A percentile compares a stretch with the other conserved stretches of the same genome.
Conservation (phyloP, 345 rosid species). For the Aurinia saxatilis region DNA sequence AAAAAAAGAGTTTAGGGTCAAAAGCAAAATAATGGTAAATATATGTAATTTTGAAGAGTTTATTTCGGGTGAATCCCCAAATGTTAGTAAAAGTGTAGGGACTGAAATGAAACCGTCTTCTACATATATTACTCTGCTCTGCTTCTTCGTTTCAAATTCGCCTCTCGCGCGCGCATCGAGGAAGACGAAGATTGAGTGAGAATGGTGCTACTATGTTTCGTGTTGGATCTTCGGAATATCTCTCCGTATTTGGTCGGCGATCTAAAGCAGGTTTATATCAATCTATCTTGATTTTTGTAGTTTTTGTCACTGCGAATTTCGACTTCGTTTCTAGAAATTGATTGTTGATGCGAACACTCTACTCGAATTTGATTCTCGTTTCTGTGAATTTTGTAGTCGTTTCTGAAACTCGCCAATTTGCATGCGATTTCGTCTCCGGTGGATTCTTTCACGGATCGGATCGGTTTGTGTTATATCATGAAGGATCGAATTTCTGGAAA, state of each 20-base stretch:
- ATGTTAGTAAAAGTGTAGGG: constrained; percentile 7
- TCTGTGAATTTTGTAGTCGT: constrained; percentile 44
- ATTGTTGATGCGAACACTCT: constrained; percentile 21
- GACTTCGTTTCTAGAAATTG: not conserved
- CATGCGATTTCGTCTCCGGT: constrained; percentile 45
- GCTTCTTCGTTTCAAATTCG: constrained; percentile 9
- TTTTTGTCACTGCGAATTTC: not conserved
- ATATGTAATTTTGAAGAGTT: not conserved
- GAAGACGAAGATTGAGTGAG: constrained; percentile 18
- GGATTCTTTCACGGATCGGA: constrained; percentile 44
- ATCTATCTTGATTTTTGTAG: constrained; percentile 13
- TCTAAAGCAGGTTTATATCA: constrained; percentile 56
- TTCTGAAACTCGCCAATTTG: constrained; percentile 66
- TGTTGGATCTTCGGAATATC: constrained; percentile 63
- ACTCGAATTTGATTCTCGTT: constrained; percentile 24
- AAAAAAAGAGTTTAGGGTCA: not conserved
- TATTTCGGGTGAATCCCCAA: not conserved
- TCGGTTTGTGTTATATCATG: constrained; percentile 57
- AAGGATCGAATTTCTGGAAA: constrained; percentile 43
- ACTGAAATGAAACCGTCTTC: constrained; percentile 16
- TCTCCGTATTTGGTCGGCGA: constrained; percentile 49
- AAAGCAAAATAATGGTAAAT: not conserved
- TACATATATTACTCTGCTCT: constrained; percentile 1
- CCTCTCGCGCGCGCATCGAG: constrained; percentile 30
- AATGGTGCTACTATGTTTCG: constrained; percentile 67